A percentile compares a stretch with the other conserved stretches of the same genome.
Conservation (phyloP, 768 basidiomycete species). For the Hydnomerulius pinastri region DNA sequence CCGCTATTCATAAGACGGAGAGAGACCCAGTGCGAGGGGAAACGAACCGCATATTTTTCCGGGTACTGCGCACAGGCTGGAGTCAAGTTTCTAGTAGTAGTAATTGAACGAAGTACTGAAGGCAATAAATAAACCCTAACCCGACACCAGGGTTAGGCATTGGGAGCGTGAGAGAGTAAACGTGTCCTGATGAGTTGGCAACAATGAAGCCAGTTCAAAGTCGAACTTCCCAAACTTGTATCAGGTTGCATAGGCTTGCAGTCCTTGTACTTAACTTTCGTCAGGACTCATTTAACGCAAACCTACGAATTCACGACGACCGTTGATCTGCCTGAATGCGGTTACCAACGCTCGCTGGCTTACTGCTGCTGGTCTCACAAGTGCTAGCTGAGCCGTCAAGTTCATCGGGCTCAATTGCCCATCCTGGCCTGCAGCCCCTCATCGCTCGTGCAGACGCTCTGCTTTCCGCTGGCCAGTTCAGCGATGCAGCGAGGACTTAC, state of each 20-base stretch:
- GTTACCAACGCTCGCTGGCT: constrained; percentile 21
- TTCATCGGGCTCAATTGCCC: constrained; percentile 37
- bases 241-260: background rate
- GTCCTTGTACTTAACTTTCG: background rate
- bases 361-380: constrained; percentile 28
- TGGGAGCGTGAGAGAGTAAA: constrained; percentile 25
- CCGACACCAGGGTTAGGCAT: constrained; percentile 16
- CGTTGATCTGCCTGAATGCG: constrained; percentile 18
- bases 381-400: constrained; percentile 22
- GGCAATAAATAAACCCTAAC: constrained; percentile 25
- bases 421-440: constrained; percentile 71
- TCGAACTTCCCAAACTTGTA: background rate
- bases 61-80: no score
- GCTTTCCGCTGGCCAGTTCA: constrained; percentile 74
- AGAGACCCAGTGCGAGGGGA: no score
- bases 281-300: background rate
- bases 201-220: constrained; percentile 6
- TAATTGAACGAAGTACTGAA: no score
- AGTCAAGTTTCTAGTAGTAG: no score
- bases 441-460: constrained; percentile 70
- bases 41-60: no score
- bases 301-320: background rate
- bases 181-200: constrained; percentile 21
- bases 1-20: no score
- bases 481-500: constrained; percentile 79